Evolutionary conservation across 805 yeast genomes (phyloP), one percentile per base, ranked within the genome.

Genomic region (Dipodascus albidus): DNA sequence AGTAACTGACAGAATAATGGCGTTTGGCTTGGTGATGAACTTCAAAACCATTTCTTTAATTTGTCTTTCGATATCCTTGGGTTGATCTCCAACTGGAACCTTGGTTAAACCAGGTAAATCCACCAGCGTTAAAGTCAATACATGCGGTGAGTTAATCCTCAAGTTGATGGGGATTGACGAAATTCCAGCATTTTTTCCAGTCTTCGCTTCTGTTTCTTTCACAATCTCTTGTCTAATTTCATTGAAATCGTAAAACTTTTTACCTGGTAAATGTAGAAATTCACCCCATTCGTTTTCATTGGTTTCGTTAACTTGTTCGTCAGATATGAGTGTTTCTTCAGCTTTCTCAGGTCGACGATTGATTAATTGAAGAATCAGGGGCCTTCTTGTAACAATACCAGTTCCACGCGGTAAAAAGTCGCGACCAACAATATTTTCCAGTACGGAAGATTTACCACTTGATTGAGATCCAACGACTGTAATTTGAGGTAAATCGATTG

Each of bases 31-130:
- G 22, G 96, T 84, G 60, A 93, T 90, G 67, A 85, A 93, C 69
- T 89, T 89, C 77, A 93, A 76, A 52, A 93, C 77, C 87, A 93
- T 84, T 60, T 88, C 95, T 68, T 87, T 84, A 64, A 93, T 93
- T 68, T 87, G 96, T 59, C 78, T 82, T 73, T 93, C 99, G 59
- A 93, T 93, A 67, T 93, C 99, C 65, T 85, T 86, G 54, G 99
- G 99, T 71, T 93, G 99, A 70, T 93, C 99, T 53, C 99, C 99
- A 50, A 93, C 97, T 4, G 99, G 99, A 41, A 93, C 98, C 67
- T 93, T 93, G 23, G 99, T 93, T 63, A 93, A 79, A 58, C 99
- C 99, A 3, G 99, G 99, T 63, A 93, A 77, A 72, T 93, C 99
- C 38, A 93, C 98, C 63, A 93, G 78, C 9, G 99, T 93, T 69